Conservation (phyloP, 2,329 filamentous ascomycete genomes). For the Cercospora beticola region DNA sequence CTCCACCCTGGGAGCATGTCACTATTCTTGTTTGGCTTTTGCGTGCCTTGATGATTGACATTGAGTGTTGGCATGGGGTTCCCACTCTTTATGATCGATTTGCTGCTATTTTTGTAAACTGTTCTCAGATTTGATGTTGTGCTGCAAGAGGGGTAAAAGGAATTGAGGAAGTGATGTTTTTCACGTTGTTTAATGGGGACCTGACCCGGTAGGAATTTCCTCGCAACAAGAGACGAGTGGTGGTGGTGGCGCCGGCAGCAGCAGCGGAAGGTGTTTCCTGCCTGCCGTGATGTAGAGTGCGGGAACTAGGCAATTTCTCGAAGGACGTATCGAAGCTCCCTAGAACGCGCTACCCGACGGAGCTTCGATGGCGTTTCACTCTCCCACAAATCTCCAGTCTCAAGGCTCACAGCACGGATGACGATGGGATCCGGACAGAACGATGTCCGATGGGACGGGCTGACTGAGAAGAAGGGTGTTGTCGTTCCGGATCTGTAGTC, state of each 20-base stretch:
- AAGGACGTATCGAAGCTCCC: slow-evolving; percentile 11
- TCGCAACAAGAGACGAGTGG: background rate
- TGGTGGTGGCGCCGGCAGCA: background rate
- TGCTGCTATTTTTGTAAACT: background rate
- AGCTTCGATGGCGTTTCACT: background rate
- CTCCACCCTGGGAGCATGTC: background rate
- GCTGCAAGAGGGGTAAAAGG: background rate
- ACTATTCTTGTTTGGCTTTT: background rate
- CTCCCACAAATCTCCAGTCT: background rate
- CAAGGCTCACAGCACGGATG: background rate
- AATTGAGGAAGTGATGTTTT: background rate
- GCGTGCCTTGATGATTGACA: background rate
- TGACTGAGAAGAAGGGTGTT: background rate
- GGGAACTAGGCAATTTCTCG: slow-evolving; percentile 13
- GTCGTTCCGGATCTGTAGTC: background rate
- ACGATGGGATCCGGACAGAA: background rate
- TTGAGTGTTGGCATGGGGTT: background rate
- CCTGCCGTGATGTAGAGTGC: background rate
- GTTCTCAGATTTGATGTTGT: background rate
- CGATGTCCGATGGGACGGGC: background rate
- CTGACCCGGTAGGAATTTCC: background rate
- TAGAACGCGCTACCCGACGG: background rate
- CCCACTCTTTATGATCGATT: background rate
- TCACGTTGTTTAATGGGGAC: background rate
- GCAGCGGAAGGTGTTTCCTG: background rate